These are phyloP conservation scores for Cubamyces lactineus DNA, from an alignment of 768 basidiomycete genomes.

Conservation along the genomic window DNA sequence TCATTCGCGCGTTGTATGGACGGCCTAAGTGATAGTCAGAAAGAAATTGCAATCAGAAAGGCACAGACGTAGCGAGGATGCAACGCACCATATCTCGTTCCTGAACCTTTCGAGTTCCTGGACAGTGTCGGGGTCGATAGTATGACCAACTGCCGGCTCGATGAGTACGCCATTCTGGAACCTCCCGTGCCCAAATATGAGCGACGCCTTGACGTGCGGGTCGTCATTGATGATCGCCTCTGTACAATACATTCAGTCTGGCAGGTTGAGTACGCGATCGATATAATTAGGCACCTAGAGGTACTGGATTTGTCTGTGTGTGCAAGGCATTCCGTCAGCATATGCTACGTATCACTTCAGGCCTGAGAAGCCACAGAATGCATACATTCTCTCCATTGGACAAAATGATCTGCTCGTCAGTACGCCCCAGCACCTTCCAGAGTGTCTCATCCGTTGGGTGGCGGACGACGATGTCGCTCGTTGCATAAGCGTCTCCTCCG, in stretches of 20 bases:
- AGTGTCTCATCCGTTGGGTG: constrained; percentile 43
- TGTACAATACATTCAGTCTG: neutral
- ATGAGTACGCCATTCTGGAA: constrained; percentile 17
- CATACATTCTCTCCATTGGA: constrained; percentile 45
- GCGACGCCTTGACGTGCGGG: constrained; percentile 28
- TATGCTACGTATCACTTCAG: neutral
- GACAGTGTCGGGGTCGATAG: neutral
- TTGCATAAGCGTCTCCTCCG: constrained; percentile 40
- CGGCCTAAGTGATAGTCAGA: constrained; percentile 6
- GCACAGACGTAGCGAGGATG: neutral
- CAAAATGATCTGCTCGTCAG: constrained; percentile 49
- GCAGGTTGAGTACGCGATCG: no score
- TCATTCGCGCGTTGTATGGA: constrained; percentile 44
- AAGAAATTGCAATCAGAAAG: neutral
- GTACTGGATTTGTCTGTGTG: constrained; percentile 42
- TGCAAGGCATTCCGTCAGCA: neutral
- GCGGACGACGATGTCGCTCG: constrained; percentile 43
- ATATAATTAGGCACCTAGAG: constrained; percentile 34
- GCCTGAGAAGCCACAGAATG: neutral
- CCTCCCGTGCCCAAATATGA: constrained; percentile 18
- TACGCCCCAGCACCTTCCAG: constrained; percentile 45
- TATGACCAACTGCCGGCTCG: constrained; percentile 6
- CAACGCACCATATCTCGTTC: constrained; percentile 5
- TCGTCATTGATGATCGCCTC: constrained; percentile 38
- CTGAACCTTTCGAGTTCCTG: constrained; percentile 3